phyloP scores from a whole-genome alignment of 1,139 yeast genomes.

The Yamadazyma dushanensis region DNA sequence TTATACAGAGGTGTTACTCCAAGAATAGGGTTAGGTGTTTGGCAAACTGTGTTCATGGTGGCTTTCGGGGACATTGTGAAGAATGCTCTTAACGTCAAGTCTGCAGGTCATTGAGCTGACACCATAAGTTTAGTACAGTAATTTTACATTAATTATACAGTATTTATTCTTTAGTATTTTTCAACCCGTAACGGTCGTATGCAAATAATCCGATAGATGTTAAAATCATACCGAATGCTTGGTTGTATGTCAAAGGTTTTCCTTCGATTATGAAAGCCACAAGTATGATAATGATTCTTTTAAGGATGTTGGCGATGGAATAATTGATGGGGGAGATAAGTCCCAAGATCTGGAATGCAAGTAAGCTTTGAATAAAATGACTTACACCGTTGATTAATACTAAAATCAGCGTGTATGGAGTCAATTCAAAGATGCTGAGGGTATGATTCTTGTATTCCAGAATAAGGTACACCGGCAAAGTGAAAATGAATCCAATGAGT shows the following conservation, averaged over 20 bases:
- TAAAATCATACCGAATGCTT: conserved; percentile 67
- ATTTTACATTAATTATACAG: conserved; percentile 3
- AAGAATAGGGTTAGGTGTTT: conserved; percentile 91
- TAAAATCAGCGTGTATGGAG: conserved; percentile 30
- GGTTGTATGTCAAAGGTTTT: conserved; percentile 50
- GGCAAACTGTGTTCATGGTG: conserved; percentile 99
- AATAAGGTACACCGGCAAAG: conserved; percentile 74
- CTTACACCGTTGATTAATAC: conserved; percentile 67
- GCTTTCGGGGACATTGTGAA: conserved; percentile 90
- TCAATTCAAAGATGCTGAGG: conserved; percentile 37
- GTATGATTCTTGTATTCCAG: conserved; percentile 53
- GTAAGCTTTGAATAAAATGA: conserved; percentile 81
- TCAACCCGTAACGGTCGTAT: conserved; percentile 55
- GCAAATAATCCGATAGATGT: conserved; percentile 66
- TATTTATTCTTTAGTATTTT: not conserved
- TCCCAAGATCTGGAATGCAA: conserved; percentile 90
- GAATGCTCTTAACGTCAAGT: conserved; percentile 43
- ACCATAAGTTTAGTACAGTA: conserved; percentile 1
- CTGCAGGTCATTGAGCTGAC: conserved; percentile 33
- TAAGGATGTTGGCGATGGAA: conserved; percentile 85
- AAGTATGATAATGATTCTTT: conserved; percentile 80
- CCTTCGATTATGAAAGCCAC: conserved; percentile 83
- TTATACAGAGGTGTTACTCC: conserved; percentile 96
- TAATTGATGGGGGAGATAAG: conserved; percentile 84
- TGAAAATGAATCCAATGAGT: conserved; percentile 70